Evolutionary conservation across 257 asterid species (phyloP).

Genomic region (Salvia hispanica): DNA sequence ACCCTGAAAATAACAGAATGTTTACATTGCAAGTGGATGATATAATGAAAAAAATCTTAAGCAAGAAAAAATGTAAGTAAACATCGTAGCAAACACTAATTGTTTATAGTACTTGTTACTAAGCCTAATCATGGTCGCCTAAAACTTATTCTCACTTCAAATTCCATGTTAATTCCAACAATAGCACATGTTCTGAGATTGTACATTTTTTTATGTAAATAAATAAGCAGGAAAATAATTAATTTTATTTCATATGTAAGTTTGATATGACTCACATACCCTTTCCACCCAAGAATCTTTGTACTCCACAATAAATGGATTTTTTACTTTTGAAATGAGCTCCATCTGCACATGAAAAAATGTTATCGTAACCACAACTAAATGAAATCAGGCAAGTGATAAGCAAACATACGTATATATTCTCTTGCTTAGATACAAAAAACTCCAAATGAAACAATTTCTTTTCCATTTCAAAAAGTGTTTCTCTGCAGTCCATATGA

Average conservation of each 20-base stretch:
- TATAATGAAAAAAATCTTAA: background rate
- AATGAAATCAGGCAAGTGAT: slow-evolving; percentile 12
- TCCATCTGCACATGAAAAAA: slow-evolving; percentile 74
- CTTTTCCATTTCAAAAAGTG: background rate
- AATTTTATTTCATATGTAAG: background rate
- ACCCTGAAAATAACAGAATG: slow-evolving; percentile 61
- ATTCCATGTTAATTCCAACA: no score
- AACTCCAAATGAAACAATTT: background rate
- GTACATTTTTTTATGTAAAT: slow-evolving; percentile 15
- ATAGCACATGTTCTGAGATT: slow-evolving; percentile 7
- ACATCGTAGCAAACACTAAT: no score
- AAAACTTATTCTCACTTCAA: background rate
- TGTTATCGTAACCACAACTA: slow-evolving; percentile 17
- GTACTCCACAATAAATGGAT: slow-evolving; percentile 89
- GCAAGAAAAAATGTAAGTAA: no score
- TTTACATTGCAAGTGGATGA: slow-evolving; percentile 19
- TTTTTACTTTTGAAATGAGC: slow-evolving; percentile 77
- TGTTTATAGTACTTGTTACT: background rate
- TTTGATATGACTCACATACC: slow-evolving; percentile 47
- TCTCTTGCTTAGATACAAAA: background rate
- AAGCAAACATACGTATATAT: background rate
- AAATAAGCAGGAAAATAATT: slow-evolving; percentile 13
- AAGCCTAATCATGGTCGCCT: background rate
- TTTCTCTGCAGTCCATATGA: background rate
- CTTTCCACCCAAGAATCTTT: slow-evolving; percentile 99